Conservation (phyloP, 1,284 basidiomycete species). For the Rhodotorula sp. region DNA sequence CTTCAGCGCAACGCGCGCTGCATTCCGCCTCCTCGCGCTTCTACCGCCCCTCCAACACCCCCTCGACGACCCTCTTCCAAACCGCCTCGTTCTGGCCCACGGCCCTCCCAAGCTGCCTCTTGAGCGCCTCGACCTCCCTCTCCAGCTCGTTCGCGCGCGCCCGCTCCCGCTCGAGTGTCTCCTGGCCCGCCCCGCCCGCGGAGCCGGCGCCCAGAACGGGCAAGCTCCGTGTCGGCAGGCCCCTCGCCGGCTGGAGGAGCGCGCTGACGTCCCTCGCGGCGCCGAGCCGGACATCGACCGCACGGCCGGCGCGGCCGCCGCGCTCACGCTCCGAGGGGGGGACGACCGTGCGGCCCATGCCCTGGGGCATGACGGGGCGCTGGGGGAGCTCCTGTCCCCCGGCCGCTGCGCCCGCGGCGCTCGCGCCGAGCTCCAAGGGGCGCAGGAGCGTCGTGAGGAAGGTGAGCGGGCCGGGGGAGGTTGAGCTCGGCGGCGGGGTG, state of each 20-base stretch:
- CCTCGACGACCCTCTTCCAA: conserved; percentile 44
- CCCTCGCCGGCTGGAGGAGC: background rate
- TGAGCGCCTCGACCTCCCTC: conserved; percentile 34
- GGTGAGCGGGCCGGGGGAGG: conserved; percentile 63
- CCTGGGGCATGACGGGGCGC: conserved; percentile 14
- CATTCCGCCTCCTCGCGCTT: background rate
- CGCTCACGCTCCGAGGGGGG: conserved; percentile 2
- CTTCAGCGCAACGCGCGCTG: no score
- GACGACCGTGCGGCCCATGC: conserved; percentile 13
- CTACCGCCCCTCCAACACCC: conserved; percentile 19
- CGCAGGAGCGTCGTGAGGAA: conserved; percentile 73
- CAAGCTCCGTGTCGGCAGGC: background rate
- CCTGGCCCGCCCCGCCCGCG: background rate
- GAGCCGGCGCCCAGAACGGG: background rate
- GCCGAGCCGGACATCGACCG: conserved; percentile 14
- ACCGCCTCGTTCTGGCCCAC: conserved; percentile 41
- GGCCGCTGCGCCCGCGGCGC: background rate
- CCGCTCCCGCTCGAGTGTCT: conserved; percentile 13
- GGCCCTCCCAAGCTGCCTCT: conserved; percentile 37
- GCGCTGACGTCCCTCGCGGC: background rate
- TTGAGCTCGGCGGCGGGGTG: conserved; percentile 62
- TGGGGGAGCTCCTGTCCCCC: background rate
- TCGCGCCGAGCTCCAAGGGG: conserved; percentile 63
- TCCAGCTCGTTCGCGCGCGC: conserved; percentile 25
- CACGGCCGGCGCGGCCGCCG: conserved; percentile 6